Base-by-base conservation (phyloP, 225 moss, liverwort and hornwort genomes). In the Polytrichum formosum region DNA sequence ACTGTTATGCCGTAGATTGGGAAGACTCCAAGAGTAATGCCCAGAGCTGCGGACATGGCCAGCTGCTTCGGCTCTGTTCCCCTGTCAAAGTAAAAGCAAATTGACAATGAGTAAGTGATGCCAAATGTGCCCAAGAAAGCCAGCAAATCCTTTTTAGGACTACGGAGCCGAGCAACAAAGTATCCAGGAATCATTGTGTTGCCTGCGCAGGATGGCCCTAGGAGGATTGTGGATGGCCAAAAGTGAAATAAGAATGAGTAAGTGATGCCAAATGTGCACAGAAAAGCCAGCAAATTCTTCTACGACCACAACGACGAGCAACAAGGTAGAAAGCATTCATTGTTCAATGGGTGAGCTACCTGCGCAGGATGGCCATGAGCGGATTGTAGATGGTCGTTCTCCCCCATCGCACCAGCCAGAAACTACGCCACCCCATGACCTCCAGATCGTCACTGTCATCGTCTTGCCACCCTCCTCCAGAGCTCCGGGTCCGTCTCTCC, bases 1-100 rank as follows among this genome's bases (percentile, higher is more conserved):
- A 90, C 96, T 18, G 96, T 96, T 53, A 96, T 75, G 27, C 96
- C 96, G 71, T 87, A 93, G 33, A 96, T 90, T 18, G 96, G 96
- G 56, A 96, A 96, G 13, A 96, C 77, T 17, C 96, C 96, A 22
- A 96, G 77, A 33, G 96, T 96, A 28, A 91, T 72, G 19, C 96
- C 96, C 9, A 96, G 30, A 54, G 96, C 96, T 53, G 80, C 90
- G 18, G 93, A 93, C 64, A 91, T 77, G 4, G 96, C 91, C 80
- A 96, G 76, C 28, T 88, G 86, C 76, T 91, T 87, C 59, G 96
- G 87, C 5, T 96, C 96, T 18, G 82, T 82, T 26, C 96, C 93
- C 67, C 91, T 86, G 68, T 27, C 55, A 64, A 60, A 27, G 18
- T 18, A 4, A 46, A 46, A 3, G 16, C 46, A 46, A 46, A 13